These are phyloP conservation scores for Curvularia sp. DNA, from an alignment of 2,329 filamentous ascomycete genomes.

Conservation along the genomic window DNA sequence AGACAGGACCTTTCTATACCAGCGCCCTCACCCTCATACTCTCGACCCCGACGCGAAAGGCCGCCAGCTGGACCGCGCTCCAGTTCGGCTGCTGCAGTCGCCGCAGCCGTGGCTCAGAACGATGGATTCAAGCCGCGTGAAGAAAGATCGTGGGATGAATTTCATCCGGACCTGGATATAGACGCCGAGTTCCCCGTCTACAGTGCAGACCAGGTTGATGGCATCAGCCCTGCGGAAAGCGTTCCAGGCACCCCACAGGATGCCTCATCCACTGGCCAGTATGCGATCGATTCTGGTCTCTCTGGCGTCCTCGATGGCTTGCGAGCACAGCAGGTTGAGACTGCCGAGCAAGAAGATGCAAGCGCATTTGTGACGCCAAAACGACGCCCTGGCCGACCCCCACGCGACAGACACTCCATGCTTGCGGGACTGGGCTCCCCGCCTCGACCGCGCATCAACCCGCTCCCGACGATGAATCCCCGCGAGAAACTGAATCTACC, in stretches of 20 bases:
- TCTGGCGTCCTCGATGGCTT: conserved; percentile 47
- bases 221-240: conserved; percentile 59
- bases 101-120: conserved; percentile 84
- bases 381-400: conserved; percentile 70
- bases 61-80: conserved; percentile 69
- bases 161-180: conserved; percentile 93
- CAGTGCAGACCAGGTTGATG: conserved; percentile 84
- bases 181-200: conserved; percentile 81
- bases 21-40: conserved; percentile 56
- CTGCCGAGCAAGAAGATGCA: conserved; percentile 31
- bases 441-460: conserved; percentile 70
- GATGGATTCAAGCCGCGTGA: conserved; percentile 98
- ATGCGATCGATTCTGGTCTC: conserved; percentile 45
- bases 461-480: conserved; percentile 79
- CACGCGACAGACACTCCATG: conserved; percentile 68
- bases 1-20: conserved; percentile 52
- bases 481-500: conserved; percentile 82
- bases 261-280: conserved; percentile 37
- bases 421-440: conserved; percentile 66
- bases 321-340: conserved; percentile 41
- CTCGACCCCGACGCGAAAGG: conserved; percentile 49
- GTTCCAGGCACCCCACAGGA: conserved; percentile 57
- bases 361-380: conserved; percentile 51
- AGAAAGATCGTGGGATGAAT: conserved; percentile 97
- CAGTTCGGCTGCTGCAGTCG: conserved; percentile 85